A percentile compares a stretch with the other conserved stretches of the same genome.
phyloP scores from a whole-genome alignment of 768 basidiomycete species.

The Thelephora ganbajun region DNA sequence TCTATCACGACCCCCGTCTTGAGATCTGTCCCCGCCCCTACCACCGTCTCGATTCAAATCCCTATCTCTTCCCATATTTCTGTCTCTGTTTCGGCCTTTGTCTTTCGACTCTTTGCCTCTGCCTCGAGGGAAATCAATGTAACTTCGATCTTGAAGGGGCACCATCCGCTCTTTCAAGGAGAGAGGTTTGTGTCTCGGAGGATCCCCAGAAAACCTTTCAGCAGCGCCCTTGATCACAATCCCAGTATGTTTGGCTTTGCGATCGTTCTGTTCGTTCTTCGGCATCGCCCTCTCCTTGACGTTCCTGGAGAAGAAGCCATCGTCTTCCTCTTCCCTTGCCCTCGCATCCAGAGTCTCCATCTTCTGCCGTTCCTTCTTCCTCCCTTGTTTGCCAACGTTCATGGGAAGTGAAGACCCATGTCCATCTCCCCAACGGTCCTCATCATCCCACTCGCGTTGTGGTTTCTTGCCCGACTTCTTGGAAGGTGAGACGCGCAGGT shows the following conservation, averaged over 20 bases:
- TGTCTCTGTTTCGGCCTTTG: conserved; percentile 3
- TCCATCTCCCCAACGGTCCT: conserved; percentile 25
- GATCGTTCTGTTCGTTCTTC: conserved; percentile 10
- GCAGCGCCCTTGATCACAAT: conserved; percentile 1
- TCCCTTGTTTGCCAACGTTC: conserved; percentile 54
- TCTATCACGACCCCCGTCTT: conserved; percentile 9
- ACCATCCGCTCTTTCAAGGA: too few relatives aligned
- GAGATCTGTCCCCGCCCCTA: conserved; percentile 5
- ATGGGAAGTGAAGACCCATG: conserved; percentile 34
- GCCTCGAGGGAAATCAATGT: too few relatives aligned
- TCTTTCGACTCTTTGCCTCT: neutral
- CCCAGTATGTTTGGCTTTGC: neutral
- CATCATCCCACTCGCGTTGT: conserved; percentile 30
- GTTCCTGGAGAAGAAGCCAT: conserved; percentile 26
- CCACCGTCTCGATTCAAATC: conserved; percentile 7
- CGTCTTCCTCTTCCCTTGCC: conserved; percentile 28
- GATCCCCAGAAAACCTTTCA: conserved; percentile 1
- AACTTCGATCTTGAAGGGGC: too few relatives aligned
- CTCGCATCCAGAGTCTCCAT: conserved; percentile 34
- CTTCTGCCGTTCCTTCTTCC: conserved; percentile 42
- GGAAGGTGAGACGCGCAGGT: conserved; percentile 19
- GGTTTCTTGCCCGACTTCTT: conserved; percentile 16
- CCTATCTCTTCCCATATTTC: conserved; percentile 6
- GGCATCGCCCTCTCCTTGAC: conserved; percentile 24
- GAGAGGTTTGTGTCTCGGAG: too few relatives aligned